These are phyloP conservation scores for Omphalotus guepiniiformis DNA, from an alignment of 768 basidiomycete species.

Conservation along the genomic window DNA sequence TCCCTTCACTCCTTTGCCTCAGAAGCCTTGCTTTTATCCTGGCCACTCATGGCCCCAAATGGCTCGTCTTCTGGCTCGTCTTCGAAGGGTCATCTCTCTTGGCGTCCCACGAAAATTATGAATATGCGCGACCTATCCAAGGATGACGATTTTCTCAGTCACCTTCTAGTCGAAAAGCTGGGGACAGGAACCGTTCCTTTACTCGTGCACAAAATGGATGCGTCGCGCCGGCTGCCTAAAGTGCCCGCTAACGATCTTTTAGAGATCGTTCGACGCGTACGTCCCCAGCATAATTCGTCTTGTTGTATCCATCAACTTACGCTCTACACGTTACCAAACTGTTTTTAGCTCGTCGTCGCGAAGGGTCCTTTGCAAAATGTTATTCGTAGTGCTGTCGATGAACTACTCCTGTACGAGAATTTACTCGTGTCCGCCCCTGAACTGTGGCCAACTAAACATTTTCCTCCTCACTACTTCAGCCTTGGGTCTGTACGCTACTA, in stretches of 20 bases:
- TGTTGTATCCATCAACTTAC: conserved; percentile 25
- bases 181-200: conserved; percentile 78
- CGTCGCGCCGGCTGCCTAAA: conserved; percentile 71
- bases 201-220: conserved; percentile 88
- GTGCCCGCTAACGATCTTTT: conserved; percentile 66
- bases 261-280: conserved; percentile 72
- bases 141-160: conserved; percentile 89
- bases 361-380: conserved; percentile 54
- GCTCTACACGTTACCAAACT: conserved; percentile 20
- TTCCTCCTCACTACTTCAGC: conserved; percentile 30
- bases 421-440: conserved; percentile 19
- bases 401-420: conserved; percentile 64
- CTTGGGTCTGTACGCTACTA: conserved; percentile 75
- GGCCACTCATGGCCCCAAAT: conserved; percentile 18
- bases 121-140: conserved; percentile 86
- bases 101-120: conserved; percentile 87
- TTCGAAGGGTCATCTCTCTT: conserved; percentile 36
- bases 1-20: conserved; percentile 8
- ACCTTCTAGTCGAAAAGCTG: conserved; percentile 85
- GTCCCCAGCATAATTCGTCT: conserved; percentile 21
- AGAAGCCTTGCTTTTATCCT: conserved; percentile 16
- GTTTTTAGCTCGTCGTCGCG: conserved; percentile 50
- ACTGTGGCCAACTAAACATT: background rate
- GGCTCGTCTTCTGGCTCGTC: conserved; percentile 19
- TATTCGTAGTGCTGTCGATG: conserved; percentile 71